Percentiles rank a stretch among this genome's conserved stretches.
These are phyloP conservation scores for Paspalum vaginatum DNA, from an alignment of 176 grass and related monocot species.

Conservation along the genomic window DNA sequence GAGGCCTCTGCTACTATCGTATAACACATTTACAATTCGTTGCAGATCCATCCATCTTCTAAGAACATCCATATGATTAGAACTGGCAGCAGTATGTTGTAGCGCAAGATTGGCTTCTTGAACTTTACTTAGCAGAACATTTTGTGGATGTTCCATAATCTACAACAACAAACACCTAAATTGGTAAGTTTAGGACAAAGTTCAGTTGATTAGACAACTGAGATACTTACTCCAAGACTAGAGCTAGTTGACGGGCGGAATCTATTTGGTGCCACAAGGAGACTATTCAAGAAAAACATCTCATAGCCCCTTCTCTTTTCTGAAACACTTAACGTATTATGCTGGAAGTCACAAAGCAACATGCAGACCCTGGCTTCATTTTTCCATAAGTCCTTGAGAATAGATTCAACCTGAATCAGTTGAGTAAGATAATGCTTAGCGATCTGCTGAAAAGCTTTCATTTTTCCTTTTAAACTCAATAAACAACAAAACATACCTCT, in stretches of 20 bases:
- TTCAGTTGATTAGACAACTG: conserved; percentile 18
- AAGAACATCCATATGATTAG: conserved; percentile 60
- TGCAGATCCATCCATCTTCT: conserved; percentile 92
- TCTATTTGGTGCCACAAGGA: conserved; percentile 83
- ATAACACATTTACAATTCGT: conserved; percentile 74
- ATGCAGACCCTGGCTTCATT: conserved; percentile 74
- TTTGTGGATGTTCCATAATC: conserved; percentile 95
- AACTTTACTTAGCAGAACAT: conserved; percentile 76
- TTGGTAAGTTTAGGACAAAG: conserved; percentile 31
- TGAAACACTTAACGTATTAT: conserved; percentile 53
- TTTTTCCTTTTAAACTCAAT: conserved; percentile 25
- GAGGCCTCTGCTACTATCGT: conserved; percentile 78
- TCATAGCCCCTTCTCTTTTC: conserved; percentile 63
- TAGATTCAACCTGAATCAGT: conserved; percentile 69
- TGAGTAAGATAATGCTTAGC: conserved; percentile 29
- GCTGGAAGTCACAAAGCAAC: conserved; percentile 78
- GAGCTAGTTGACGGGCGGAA: conserved; percentile 70
- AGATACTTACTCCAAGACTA: conserved; percentile 65
- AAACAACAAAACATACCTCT: conserved; percentile 55
- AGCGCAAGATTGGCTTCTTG: conserved; percentile 70
- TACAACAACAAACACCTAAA: conserved; percentile 35
- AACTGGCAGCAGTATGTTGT: conserved; percentile 37
- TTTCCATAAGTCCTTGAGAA: conserved; percentile 81
- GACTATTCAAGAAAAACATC: conserved; percentile 89
- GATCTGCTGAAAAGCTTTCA: conserved; percentile 12